Conservation (phyloP, 2,329 filamentous ascomycete species). For the Dendrostoma leiphaemia region DNA sequence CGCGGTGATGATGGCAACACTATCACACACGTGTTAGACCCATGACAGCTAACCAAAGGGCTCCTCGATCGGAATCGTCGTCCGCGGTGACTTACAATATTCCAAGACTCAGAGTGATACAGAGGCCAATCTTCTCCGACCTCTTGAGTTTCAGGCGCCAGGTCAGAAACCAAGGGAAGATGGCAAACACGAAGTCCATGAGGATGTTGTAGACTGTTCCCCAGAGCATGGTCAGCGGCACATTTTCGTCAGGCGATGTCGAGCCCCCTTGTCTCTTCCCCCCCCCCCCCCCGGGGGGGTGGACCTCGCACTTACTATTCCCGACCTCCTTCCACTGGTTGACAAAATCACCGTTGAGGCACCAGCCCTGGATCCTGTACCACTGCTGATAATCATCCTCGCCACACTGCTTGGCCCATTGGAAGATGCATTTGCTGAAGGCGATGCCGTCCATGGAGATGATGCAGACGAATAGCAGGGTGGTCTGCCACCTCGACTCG, state of each 20-base stretch:
- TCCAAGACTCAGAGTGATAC: slow-evolving; percentile 49
- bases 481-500: slow-evolving; percentile 37
- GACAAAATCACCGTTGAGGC: slow-evolving; percentile 36
- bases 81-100: slow-evolving; percentile 42
- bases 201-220: slow-evolving; percentile 53
- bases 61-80: background rate
- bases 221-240: background rate
- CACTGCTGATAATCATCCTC: slow-evolving; percentile 41
- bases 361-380: slow-evolving; percentile 44
- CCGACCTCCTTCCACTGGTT: slow-evolving; percentile 48
- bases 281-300: background rate
- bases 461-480: slow-evolving; percentile 49
- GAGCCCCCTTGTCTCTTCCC: background rate
- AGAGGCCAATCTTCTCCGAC: slow-evolving; percentile 48
- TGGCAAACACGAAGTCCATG: slow-evolving; percentile 51
- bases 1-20: slow-evolving; percentile 46
- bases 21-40: slow-evolving; percentile 16
- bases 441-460: slow-evolving; percentile 47
- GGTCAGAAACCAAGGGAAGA: slow-evolving; percentile 49
- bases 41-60: too few species aligned
- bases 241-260: background rate
- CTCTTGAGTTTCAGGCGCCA: slow-evolving; percentile 45
- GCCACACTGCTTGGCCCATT: slow-evolving; percentile 47
- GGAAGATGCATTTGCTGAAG: slow-evolving; percentile 44
- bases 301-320: slow-evolving; percentile 37